phyloP scores from a whole-genome alignment of 2,329 filamentous ascomycete genomes.

The Blastomyces parvus region DNA sequence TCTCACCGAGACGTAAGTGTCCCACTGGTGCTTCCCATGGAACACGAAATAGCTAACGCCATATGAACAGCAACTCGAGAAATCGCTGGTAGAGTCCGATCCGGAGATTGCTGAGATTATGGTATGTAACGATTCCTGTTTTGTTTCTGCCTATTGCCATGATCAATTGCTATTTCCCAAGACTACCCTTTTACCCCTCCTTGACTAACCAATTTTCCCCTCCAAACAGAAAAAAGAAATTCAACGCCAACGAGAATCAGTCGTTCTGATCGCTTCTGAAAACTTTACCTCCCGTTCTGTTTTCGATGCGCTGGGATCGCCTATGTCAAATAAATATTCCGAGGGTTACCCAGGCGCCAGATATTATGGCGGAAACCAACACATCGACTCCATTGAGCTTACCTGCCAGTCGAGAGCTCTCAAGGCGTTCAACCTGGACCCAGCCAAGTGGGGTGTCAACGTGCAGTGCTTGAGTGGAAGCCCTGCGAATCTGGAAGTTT shows the following conservation, averaged over 20 bases:
- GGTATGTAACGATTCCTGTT: slow-evolving; percentile 46
- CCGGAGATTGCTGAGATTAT: slow-evolving; percentile 94
- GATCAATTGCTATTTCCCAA: neutral
- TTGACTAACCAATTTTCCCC: slow-evolving; percentile 1
- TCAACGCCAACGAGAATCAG: slow-evolving; percentile 94
- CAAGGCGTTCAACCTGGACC: slow-evolving; percentile 76
- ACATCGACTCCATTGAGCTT: slow-evolving; percentile 92
- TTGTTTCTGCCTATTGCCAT: slow-evolving; percentile 5
- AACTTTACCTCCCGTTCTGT: slow-evolving; percentile 98
- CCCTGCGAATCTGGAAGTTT: slow-evolving; percentile 95
- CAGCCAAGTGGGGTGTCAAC: slow-evolving; percentile 94
- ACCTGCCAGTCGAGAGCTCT: slow-evolving; percentile 92
- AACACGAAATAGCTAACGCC: slow-evolving; percentile 25
- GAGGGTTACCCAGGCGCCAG: slow-evolving; percentile 96
- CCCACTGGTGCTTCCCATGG: neutral
- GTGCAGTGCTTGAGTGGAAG: slow-evolving; percentile 89
- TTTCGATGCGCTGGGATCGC: slow-evolving; percentile 89
- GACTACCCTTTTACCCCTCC: neutral
- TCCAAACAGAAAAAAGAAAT: slow-evolving; percentile 69
- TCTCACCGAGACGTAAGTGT: slow-evolving; percentile 56
- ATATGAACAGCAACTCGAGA: slow-evolving; percentile 74
- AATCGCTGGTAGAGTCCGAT: slow-evolving; percentile 81
- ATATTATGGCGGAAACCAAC: slow-evolving; percentile 99
- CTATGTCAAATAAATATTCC: slow-evolving; percentile 99
- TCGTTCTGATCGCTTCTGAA: slow-evolving; percentile 97